Percentiles rank a stretch among this genome's conserved stretches.
Evolutionary conservation across 2,329 filamentous ascomycete genomes (phyloP).

Genomic region (Colletotrichum sp.): DNA sequence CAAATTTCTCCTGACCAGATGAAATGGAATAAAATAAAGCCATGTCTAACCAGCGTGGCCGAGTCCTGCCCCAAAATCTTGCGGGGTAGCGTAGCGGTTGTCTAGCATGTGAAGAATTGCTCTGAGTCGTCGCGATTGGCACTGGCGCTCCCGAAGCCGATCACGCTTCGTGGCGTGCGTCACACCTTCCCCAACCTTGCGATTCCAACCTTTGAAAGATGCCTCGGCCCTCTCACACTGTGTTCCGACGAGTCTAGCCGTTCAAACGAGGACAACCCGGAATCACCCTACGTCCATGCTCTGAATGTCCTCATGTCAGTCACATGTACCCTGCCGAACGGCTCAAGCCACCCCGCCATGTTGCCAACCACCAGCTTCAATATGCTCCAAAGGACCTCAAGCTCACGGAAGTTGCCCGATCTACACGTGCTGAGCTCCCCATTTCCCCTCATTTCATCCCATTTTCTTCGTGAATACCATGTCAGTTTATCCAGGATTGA

Average conservation of each 20-base stretch:
- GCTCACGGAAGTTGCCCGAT: slow-evolving; percentile 15
- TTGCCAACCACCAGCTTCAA: background rate
- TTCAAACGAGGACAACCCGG: background rate
- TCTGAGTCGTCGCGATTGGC: slow-evolving; percentile 14
- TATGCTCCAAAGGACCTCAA: background rate
- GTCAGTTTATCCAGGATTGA: background rate
- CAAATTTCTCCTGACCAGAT: background rate
- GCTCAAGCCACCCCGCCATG: background rate
- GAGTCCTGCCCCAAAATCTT: background rate
- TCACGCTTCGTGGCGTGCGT: slow-evolving; percentile 10
- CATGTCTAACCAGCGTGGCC: background rate
- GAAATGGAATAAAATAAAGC: background rate
- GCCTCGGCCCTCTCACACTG: slow-evolving; percentile 7
- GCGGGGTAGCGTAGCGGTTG: slow-evolving; percentile 11
- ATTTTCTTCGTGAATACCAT: background rate
- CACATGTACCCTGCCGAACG: background rate
- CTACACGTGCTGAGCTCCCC: background rate
- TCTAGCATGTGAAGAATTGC: slow-evolving; percentile 16
- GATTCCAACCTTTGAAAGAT: background rate
- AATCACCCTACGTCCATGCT: background rate
- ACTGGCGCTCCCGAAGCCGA: background rate
- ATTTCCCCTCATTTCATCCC: background rate
- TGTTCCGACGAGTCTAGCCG: background rate
- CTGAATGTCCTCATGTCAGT: background rate
- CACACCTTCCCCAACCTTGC: slow-evolving; percentile 3